Conservation (phyloP, 2,329 filamentous ascomycete species). For the Cercospora canescens region DNA sequence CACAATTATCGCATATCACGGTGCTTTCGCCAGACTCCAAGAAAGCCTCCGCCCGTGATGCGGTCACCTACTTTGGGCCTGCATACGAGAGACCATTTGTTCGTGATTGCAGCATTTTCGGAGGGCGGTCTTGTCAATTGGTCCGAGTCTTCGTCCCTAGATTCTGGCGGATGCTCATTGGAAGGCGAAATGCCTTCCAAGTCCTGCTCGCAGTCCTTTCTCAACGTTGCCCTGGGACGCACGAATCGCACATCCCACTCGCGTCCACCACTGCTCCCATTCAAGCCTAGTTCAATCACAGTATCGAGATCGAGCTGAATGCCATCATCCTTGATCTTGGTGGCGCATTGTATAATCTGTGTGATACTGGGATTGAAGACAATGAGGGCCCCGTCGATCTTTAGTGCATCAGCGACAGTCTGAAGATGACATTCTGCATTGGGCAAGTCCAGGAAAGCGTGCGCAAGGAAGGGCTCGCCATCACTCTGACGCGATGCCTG, state of each 20-base stretch:
- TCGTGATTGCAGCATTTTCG: not conserved
- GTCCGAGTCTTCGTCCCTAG: not conserved
- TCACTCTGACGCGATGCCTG: constrained; percentile 39
- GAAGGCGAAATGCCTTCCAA: not conserved
- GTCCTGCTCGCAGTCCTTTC: not conserved
- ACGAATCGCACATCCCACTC: constrained; percentile 65
- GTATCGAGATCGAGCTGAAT: constrained; percentile 61
- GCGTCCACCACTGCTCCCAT: constrained; percentile 55
- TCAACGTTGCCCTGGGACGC: constrained; percentile 37
- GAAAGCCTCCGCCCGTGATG: constrained; percentile 41
- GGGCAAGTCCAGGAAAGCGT: constrained; percentile 74
- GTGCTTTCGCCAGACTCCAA: constrained; percentile 38
- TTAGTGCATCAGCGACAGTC: constrained; percentile 58
- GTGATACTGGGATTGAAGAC: constrained; percentile 78
- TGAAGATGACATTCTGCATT: constrained; percentile 56
- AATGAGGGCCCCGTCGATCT: constrained; percentile 63
- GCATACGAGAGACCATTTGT: constrained; percentile 35
- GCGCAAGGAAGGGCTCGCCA: constrained; percentile 63
- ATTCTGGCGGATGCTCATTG: not conserved
- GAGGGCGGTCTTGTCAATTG: not conserved
- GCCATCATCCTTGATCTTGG: constrained; percentile 52
- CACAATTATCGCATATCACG: constrained; percentile 27
- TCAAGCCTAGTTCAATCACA: constrained; percentile 58
- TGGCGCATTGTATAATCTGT: constrained; percentile 68
- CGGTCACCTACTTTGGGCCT: constrained; percentile 42